Evolutionary conservation across 768 basidiomycete genomes (phyloP), one percentile per base, ranked within the genome.

Genomic region (Paxillus rubicundulus): DNA sequence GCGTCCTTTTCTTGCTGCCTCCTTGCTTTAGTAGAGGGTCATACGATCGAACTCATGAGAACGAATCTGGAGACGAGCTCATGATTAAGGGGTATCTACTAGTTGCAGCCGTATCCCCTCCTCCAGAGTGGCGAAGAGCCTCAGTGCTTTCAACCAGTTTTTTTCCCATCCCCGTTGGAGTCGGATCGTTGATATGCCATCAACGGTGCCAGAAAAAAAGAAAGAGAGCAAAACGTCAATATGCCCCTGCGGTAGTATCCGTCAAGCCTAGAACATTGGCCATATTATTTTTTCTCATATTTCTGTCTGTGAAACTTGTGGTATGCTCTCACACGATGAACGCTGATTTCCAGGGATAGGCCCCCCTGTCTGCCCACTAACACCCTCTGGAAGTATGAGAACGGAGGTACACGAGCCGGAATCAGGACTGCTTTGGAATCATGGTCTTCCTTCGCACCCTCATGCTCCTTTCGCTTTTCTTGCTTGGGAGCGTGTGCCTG

Each of bases 311-410:
- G 24, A 24, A 24, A 6, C 17, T 27, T 20, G 24, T 36, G 49
- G 38, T 34, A 33, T 39, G 30, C 48, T 2, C 48, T 32, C 55
- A 59, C 57, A 63, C 57, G 55, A 42, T 32, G 20, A n/a, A 33
- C 27, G 13, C 37, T 32, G 45, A 38, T 43, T 42, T 34, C 16
- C 43, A 56, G 6, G 21, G 36, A 45, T 24, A 52, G 40, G 33
- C 21, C 43, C 36, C 33, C 17, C 20, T 33, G 33, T 36, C 18
- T 28, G 34, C 34, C 37, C 5, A 32, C 47, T 27, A 28, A 38
- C 42, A 30, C 36, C 33, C 30, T 49, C 43, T 9, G 12, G 45
- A 42, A 47, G 47, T 61, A 64, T 66, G 64, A 64, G 47, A 61
- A 28, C 53, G 52, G 37, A 12, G 24, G 38, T 46, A 49, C 57